Evolutionary conservation across 1,284 basidiomycete genomes (phyloP), one percentile per base, ranked within the genome.

Genomic region (Ceratobasidium sp.): DNA sequence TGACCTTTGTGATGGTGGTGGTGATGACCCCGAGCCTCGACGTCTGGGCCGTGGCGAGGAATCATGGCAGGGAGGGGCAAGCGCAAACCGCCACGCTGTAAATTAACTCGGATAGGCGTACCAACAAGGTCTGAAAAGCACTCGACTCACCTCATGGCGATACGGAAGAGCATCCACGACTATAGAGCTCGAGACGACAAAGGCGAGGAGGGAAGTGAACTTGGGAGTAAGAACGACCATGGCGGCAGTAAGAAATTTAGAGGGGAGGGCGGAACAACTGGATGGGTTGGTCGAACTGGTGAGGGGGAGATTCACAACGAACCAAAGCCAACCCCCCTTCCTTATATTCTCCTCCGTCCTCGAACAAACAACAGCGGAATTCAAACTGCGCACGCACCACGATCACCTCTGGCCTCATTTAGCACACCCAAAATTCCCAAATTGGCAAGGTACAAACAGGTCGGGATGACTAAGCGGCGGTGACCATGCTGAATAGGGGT

Each of bases 181-280:
- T 27, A 59, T 44, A 23, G 69, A 59, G 69, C 57, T 48, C 41
- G 71, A 52, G 41, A 33, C 35, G 44, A 65, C 59, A 74, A 74
- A 74, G 57, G 71, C 71, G n/a, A 74, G 71, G 48, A 74, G 71
- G 12, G 71, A 38, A 18, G 60, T 30, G 27, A 74, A 74, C 27
- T 48, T 44, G 30, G 71, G 71, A 38, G 71, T 52, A 57, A 74
- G 71, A 33, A 52, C 59, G 59, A 65, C 71, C 71, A 74, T 74
- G 30, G 55, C 33, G 27, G 54, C 18, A 30, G 20, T n/a, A 30
- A 44, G 23, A 59, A 48, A 12, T 5, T 27, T n/a, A 4, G 30
- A 48, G 41, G n/a, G 57, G 10, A n/a, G 23, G 69, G 48, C 48
- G 12, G 50, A 52, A 44, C 41, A 44, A 44, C 41, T 52, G 50